Evolutionary conservation across 306 rosid genomes (phyloP).

Genomic region (Lathyrus sativus): DNA sequence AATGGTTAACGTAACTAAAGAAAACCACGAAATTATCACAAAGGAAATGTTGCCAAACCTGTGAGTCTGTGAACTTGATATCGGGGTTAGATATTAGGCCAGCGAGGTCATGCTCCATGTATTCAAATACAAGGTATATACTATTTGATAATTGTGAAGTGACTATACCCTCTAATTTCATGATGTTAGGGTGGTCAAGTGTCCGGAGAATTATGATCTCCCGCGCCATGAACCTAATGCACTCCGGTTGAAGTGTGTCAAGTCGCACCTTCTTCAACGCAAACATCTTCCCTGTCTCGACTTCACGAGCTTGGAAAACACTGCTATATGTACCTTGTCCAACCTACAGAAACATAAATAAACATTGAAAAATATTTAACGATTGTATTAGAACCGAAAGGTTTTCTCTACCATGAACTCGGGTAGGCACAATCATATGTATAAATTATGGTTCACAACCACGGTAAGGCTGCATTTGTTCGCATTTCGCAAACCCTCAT

Average conservation of each 20-base stretch:
- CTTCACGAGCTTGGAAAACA: conserved; percentile 84
- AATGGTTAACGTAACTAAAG: not conserved
- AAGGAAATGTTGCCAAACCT: conserved; percentile 56
- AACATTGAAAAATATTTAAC: not conserved
- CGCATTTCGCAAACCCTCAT: not conserved
- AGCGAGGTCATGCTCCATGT: conserved; percentile 99
- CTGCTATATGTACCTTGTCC: conserved; percentile 99
- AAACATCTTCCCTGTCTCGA: conserved; percentile 73
- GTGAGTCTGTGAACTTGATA: conserved; percentile 69
- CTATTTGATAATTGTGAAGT: conserved; percentile 75
- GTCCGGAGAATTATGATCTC: conserved; percentile 86
- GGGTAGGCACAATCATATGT: not conserved
- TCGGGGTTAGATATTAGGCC: conserved; percentile 78
- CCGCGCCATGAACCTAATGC: conserved; percentile 93
- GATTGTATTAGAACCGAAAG: not conserved
- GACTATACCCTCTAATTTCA: conserved; percentile 86
- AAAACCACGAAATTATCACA: not conserved
- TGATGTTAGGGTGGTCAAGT: conserved; percentile 94
- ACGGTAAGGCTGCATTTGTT: not conserved
- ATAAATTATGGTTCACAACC: not conserved
- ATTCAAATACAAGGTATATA: conserved; percentile 92
- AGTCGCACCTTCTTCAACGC: conserved; percentile 94
- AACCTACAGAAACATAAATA: conserved; percentile 47
- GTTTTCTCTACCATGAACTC: not conserved
- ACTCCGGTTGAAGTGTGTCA: conserved; percentile 77